Conservation (phyloP, 805 yeast genomes). For the Starmerella bacillaris region DNA sequence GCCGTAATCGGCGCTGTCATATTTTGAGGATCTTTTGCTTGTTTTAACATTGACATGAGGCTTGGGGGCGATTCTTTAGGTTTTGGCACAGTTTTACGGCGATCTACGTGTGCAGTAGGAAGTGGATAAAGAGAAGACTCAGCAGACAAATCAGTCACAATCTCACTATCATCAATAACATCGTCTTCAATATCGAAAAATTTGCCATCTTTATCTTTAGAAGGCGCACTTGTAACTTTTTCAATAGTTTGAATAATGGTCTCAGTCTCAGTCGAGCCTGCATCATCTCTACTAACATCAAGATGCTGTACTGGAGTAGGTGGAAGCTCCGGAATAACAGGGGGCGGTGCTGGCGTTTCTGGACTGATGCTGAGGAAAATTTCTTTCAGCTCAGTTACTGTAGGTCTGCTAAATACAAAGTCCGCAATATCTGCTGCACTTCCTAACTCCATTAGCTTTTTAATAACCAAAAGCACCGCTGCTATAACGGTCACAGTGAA, state of each 20-base stretch:
- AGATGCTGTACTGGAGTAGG: too few species aligned
- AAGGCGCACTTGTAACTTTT: background rate
- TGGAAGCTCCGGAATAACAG: too few species aligned
- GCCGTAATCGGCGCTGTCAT: slow-evolving; percentile 80
- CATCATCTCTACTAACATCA: too few species aligned
- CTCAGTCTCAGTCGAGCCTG: background rate
- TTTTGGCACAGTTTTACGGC: slow-evolving; percentile 40
- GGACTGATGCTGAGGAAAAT: background rate
- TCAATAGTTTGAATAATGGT: too few species aligned
- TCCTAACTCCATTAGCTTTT: background rate
- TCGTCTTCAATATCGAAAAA: slow-evolving; percentile 1
- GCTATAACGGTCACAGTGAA: background rate
- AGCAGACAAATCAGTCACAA: slow-evolving; percentile 4
- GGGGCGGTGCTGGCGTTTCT: background rate
- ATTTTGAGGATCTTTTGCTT: slow-evolving; percentile 62
- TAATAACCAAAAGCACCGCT: background rate
- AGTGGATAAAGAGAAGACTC: slow-evolving; percentile 42
- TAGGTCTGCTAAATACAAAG: background rate
- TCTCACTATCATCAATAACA: slow-evolving; percentile 1
- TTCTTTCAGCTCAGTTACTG: background rate
- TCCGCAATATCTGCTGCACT: background rate
- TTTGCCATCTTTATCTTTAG: slow-evolving; percentile 1
- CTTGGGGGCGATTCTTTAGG: slow-evolving; percentile 64
- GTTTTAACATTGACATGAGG: slow-evolving; percentile 56
- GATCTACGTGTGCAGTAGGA: slow-evolving; percentile 30